phyloP scores from a whole-genome alignment of 1,284 basidiomycete species.

The Cutaneotrichosporon cyanovorans region DNA sequence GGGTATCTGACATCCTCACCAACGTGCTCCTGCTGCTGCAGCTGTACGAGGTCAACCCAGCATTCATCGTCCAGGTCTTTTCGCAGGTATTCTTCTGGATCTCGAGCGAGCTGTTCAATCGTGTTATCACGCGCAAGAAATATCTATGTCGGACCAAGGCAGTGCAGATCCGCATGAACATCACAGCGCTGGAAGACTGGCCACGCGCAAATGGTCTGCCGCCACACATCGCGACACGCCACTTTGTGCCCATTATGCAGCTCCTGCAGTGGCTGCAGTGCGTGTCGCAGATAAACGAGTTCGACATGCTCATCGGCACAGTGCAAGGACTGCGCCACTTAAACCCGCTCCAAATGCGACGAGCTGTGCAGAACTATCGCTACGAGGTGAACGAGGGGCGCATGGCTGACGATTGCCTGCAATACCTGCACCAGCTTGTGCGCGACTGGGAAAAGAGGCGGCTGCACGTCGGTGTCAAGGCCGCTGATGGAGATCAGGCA shows the following conservation, averaged over 20 bases:
- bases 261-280: constrained; percentile 63
- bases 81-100: constrained; percentile 63
- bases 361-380: constrained; percentile 86
- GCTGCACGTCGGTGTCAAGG: constrained; percentile 70
- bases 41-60: constrained; percentile 85
- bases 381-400: constrained; percentile 86
- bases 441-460: constrained; percentile 91
- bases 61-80: constrained; percentile 80
- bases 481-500: constrained; percentile 45
- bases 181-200: constrained; percentile 86
- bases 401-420: constrained; percentile 89
- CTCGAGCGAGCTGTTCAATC: constrained; percentile 83
- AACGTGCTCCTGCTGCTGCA: constrained; percentile 79
- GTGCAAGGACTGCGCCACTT: constrained; percentile 78
- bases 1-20: constrained; percentile 73
- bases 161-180: constrained; percentile 81
- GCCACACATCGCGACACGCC: constrained; percentile 60
- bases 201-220: constrained; percentile 64
- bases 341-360: constrained; percentile 91
- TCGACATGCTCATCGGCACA: constrained; percentile 77
- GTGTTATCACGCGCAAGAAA: constrained; percentile 81
- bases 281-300: constrained; percentile 69
- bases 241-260: constrained; percentile 78
- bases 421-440: constrained; percentile 87
- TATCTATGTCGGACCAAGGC: constrained; percentile 87